Evolutionary conservation across 1,139 yeast species (phyloP).

Genomic region (Taiozyma onychis): DNA sequence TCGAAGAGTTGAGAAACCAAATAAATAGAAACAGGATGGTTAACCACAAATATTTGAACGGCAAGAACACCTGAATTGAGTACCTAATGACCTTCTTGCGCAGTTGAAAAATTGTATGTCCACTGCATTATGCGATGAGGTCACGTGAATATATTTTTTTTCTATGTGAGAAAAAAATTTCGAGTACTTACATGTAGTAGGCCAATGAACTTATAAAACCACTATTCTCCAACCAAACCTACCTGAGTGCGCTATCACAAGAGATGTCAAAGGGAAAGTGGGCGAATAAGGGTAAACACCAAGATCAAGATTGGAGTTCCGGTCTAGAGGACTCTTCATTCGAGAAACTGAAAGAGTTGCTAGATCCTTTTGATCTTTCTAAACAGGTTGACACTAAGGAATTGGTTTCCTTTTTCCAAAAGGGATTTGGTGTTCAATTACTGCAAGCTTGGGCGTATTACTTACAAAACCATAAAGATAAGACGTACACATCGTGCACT

Average conservation of each 20-base stretch:
- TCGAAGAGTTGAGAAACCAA: background rate
- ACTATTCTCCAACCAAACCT: background rate
- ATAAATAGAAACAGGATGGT: background rate
- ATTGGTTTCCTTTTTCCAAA: conserved; percentile 28
- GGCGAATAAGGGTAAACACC: background rate
- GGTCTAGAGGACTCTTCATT: conserved; percentile 22
- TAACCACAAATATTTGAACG: background rate
- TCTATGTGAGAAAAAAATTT: background rate
- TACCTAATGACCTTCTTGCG: background rate
- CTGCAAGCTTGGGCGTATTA: conserved; percentile 57
- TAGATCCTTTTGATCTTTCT: background rate
- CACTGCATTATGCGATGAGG: conserved; percentile 2
- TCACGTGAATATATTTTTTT: background rate
- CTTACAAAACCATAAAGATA: conserved; percentile 58
- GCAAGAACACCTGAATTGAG: background rate
- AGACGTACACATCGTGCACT: conserved; percentile 40
- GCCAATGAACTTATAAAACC: background rate
- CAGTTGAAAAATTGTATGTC: background rate
- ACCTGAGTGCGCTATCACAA: background rate
- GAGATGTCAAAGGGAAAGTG: background rate
- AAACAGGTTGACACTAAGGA: conserved; percentile 21
- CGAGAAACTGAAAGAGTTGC: conserved; percentile 19
- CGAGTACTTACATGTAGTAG: background rate
- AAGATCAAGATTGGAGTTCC: background rate
- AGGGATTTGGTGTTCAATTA: conserved; percentile 32